Conservation (phyloP, 805 yeast species). For the Candida quercuum region DNA sequence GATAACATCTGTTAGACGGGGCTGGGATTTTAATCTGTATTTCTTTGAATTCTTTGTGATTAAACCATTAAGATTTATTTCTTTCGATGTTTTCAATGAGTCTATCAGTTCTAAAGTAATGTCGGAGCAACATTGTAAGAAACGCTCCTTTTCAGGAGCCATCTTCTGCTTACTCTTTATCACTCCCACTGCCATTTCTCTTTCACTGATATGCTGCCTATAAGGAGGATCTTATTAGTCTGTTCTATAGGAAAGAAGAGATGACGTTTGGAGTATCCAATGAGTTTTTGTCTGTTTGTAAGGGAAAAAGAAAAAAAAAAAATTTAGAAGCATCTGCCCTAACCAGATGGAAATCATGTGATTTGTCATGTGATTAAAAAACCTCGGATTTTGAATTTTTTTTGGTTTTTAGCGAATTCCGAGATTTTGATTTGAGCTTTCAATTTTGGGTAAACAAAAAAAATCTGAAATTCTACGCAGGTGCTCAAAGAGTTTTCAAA, state of each 20-base stretch:
- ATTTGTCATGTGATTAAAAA: conserved; percentile 1
- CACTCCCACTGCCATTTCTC: conserved; percentile 24
- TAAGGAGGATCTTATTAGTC: no score
- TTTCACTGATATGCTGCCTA: background rate
- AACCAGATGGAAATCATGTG: conserved; percentile 12
- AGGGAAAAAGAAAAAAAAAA: conserved; percentile 1
- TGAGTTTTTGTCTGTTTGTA: background rate
- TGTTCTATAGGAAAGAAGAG: no score
- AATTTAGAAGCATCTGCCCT: background rate
- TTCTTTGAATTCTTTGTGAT: conserved; percentile 83
- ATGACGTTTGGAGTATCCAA: no score
- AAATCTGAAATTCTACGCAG: no score
- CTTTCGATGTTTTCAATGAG: conserved; percentile 66
- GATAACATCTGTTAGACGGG: conserved; percentile 90
- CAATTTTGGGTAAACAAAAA: no score
- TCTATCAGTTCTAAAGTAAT: conserved; percentile 81
- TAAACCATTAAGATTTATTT: conserved; percentile 85
- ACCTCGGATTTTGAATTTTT: background rate
- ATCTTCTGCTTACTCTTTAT: conserved; percentile 50
- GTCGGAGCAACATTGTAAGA: conserved; percentile 88
- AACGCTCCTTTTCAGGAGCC: conserved; percentile 90
- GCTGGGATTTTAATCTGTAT: conserved; percentile 87
- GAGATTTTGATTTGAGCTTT: no score
- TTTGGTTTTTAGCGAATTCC: background rate
- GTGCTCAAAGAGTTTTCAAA: no score